Evolutionary conservation across 1,284 basidiomycete genomes (phyloP), one percentile per base, ranked within the genome.

Genomic region (Meira miltonrushii): DNA sequence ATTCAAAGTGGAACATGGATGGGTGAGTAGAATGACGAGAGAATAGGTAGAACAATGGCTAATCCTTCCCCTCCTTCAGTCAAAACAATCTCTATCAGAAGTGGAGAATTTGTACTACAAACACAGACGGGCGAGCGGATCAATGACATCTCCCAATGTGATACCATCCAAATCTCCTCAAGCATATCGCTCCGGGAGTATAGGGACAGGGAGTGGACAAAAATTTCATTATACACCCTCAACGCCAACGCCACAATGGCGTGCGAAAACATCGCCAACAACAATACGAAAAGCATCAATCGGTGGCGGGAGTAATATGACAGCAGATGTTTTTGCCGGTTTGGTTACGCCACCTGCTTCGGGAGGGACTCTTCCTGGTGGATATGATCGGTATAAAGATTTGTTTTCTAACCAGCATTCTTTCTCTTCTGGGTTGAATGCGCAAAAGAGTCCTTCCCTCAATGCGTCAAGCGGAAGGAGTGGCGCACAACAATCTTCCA

Each of bases 41-140:
- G 41, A 25, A 44, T 33, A 28, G n/a, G 39, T 40, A 40, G 10
- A 40, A 10, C 39, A 40, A 10, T 40, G 10, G 39, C 39, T 40
- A n/a, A 40, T 40, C 39, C n/a, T 53, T 6, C 38, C 38, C 37
- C 11, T 33, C 6, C 19, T 5, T 5, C 63, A 69, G 68, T 67
- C 70, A n/a, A 64, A 67, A 25, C 73, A 75, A 62, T 68, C 69
- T 48, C 57, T 74, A 7, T 68, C 70, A n/a, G 73, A 75, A 54
- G 72, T 75, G n/a, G 73, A 75, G 53, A 75, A 75, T 40, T 58
- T 75, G 13, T 75, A 72, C 55, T 75, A 75, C 49, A 68, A 68
- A 1, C 64, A 70, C 28, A n/a, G 46, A 48, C 7, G 25, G 46
- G 46, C 28, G 28, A 33, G 28, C 28, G 28, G 28, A 3, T 4